Evolutionary conservation across 345 rosid species (phyloP).

Genomic region (Eucalyptus urophylla): DNA sequence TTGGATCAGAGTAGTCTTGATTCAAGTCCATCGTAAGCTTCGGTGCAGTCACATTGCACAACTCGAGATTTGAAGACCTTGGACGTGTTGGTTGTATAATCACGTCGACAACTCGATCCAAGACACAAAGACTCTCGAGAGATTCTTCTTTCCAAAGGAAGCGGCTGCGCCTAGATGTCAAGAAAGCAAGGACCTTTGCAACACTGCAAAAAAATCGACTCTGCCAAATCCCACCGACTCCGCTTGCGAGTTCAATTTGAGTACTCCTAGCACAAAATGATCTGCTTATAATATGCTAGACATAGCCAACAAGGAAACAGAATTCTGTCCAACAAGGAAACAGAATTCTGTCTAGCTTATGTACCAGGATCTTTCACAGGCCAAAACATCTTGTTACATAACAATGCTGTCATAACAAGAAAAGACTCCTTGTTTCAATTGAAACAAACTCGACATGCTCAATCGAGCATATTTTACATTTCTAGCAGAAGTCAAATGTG

Average conservation of each 20-base stretch:
- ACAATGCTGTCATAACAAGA: neutral
- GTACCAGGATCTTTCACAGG: neutral
- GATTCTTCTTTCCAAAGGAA: neutral
- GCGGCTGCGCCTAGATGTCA: neutral
- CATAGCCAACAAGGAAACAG: neutral
- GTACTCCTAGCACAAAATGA: neutral
- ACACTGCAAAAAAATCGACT: neutral
- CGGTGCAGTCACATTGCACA: neutral
- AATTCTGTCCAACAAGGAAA: neutral
- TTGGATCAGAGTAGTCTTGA: neutral
- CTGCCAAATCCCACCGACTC: neutral
- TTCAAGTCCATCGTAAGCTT: neutral
- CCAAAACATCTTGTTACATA: neutral
- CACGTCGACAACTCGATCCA: neutral
- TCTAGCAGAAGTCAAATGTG: neutral
- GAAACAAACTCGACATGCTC: neutral
- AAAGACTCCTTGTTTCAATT: neutral
- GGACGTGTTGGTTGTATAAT: neutral
- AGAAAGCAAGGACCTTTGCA: neutral
- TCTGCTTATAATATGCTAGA: neutral
- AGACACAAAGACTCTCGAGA: neutral
- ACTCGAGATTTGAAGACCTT: neutral
- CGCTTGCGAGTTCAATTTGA: neutral
- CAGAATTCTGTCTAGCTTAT: neutral
- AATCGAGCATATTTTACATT: neutral